Base-by-base conservation (phyloP, 179 eudicot species). In the Corrigiola litoralis region DNA sequence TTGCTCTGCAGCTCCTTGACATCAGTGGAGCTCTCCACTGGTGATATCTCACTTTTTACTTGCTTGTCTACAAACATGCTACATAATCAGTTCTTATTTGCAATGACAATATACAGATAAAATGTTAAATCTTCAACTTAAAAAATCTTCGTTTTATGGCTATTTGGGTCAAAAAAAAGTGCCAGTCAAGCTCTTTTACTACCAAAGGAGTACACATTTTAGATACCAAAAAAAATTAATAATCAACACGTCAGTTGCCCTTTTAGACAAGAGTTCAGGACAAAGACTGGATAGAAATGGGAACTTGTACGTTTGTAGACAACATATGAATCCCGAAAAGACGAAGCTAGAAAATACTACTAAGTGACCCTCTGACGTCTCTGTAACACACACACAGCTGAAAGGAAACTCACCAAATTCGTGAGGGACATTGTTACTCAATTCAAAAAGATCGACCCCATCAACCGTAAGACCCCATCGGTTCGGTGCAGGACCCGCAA, bases 401-500 rank as follows among this genome's bases (percentile, higher is more conserved):
- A 31, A 44, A 50, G 32, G 32, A 23, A 48, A 40, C 67, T 65
- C 60, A 81, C 82, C 69, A 57, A 67, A 41, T 56, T 52, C 52
- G 59, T 57, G 33, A 14, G 72, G 58, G 44, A 33, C 41, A 41
- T 58, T 67, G 34, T 65, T 31, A 46, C 72, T 28, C 46, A 79
- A 72, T 50, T 85, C 82, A 62, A 88, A 84, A 59, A 95, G 86
- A 71, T 95, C 91, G 55, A 67, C 57, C 29, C 90, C 95, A 27
- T 88, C 90, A 42, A 76, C 79, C 64, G 87, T 87, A 66, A 82
- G 76, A 58, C 97, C 99, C 99, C 99, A 95, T 48, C 99, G 82
- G 61, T 92, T 95, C 40, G 99, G 99, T 49, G 97, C 97, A 69
- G 97, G 99, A 45, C 99, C 99, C 11, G 99, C 99, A 69, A 92